phyloP scores from a whole-genome alignment of 768 basidiomycete species.

The Agrocybe pediades region DNA sequence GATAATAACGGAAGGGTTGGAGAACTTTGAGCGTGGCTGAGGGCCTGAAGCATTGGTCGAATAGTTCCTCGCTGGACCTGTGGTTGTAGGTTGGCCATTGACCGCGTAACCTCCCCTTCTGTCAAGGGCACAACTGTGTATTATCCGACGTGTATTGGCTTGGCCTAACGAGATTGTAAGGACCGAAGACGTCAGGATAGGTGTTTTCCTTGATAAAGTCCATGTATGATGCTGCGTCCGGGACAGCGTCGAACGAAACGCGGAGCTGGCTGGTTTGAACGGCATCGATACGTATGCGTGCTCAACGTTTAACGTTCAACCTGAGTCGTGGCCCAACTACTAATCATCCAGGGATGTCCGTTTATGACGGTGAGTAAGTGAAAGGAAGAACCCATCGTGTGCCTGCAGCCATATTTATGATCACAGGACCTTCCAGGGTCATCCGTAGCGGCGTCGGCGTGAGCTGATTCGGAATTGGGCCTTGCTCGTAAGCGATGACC shows the following conservation, averaged over 20 bases:
- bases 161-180: neutral
- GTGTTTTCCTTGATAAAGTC: neutral
- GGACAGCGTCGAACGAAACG: neutral
- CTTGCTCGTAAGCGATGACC: neutral
- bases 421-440: neutral
- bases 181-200: neutral
- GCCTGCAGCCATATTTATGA: neutral
- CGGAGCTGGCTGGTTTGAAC: neutral
- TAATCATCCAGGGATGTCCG: too few species aligned
- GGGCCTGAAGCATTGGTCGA: neutral
- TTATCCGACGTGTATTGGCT: neutral
- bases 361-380: neutral
- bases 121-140: neutral
- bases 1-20: neutral
- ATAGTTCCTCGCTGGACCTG: neutral
- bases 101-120: too few species aligned
- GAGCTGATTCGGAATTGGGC: neutral
- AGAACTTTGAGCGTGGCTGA: neutral
- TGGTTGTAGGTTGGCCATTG: neutral
- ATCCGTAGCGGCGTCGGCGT: too few species aligned
- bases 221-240: neutral
- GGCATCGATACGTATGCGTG: neutral
- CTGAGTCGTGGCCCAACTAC: too few species aligned
- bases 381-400: constrained; percentile 1
- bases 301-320: neutral